A percentile compares a stretch with the other conserved stretches of the same genome.
Conservation (phyloP, 179 eudicot genomes). For the Silene vulgaris region DNA sequence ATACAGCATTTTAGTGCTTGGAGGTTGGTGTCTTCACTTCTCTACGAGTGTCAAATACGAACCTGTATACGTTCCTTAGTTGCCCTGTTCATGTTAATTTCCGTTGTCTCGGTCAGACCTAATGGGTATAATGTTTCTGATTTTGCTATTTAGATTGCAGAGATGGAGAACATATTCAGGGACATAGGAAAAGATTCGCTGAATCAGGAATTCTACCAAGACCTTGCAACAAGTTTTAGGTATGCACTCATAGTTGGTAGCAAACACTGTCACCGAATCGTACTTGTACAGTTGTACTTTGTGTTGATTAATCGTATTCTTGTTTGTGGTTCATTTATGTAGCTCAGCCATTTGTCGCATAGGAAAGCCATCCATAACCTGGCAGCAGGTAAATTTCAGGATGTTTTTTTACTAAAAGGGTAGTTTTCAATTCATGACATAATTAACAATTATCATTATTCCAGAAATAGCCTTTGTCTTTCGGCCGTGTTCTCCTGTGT, state of each 20-base stretch:
- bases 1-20: neutral
- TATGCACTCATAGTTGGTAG: conserved; percentile 22
- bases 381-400: conserved; percentile 53
- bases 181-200: conserved; percentile 42
- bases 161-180: conserved; percentile 61
- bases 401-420: neutral
- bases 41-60: neutral
- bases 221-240: conserved; percentile 70
- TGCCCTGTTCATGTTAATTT: neutral
- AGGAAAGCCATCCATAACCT: conserved; percentile 43
- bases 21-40: neutral
- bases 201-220: conserved; percentile 54
- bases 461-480: no score
- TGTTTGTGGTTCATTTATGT: conserved; percentile 27
- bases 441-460: no score
- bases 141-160: conserved; percentile 38
- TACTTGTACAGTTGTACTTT: neutral
- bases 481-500: no score
- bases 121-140: no score
- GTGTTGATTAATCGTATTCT: conserved; percentile 10
- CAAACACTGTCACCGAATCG: neutral
- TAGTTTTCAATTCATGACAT: neutral
- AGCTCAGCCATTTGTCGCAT: conserved; percentile 53
- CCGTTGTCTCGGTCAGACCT: no score
- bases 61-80: neutral